phyloP scores from a whole-genome alignment of 2,329 filamentous ascomycete species.

The Epichloe aotearoae region DNA sequence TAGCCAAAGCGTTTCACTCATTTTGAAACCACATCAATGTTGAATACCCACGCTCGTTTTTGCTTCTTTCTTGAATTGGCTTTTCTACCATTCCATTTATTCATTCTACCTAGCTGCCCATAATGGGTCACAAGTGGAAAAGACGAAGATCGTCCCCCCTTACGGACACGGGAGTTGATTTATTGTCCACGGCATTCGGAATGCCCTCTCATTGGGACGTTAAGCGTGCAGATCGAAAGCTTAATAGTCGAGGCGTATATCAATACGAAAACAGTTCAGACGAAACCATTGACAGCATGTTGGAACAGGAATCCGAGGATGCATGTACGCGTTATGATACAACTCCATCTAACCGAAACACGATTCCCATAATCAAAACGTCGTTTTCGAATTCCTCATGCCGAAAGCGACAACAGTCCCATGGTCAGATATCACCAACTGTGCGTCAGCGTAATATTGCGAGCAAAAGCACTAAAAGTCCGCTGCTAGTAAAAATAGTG shows the following conservation, averaged over 20 bases:
- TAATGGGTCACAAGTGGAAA: constrained; percentile 11
- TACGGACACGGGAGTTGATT: constrained; percentile 11
- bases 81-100: not conserved
- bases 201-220: constrained; percentile 11
- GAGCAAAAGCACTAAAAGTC: not conserved
- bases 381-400: not conserved
- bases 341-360: not conserved
- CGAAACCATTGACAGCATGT: not conserved
- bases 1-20: not conserved
- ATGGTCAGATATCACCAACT: not conserved
- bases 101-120: not conserved
- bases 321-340: not conserved
- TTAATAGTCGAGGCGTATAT: not conserved
- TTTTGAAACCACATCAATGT: not conserved
- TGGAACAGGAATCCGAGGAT: not conserved
- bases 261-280: constrained; percentile 1
- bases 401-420: constrained; percentile 1
- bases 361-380: not conserved
- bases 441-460: not conserved
- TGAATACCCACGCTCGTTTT: not conserved
- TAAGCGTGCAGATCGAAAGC: constrained; percentile 3
- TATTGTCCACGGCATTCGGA: constrained; percentile 16
- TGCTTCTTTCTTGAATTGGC: not conserved
- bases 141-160: not conserved
- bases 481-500: not conserved